Percentiles rank a stretch among this genome's conserved stretches.
Conservation (phyloP, 2,329 filamentous ascomycete genomes). For the Ceratocystis destructans region DNA sequence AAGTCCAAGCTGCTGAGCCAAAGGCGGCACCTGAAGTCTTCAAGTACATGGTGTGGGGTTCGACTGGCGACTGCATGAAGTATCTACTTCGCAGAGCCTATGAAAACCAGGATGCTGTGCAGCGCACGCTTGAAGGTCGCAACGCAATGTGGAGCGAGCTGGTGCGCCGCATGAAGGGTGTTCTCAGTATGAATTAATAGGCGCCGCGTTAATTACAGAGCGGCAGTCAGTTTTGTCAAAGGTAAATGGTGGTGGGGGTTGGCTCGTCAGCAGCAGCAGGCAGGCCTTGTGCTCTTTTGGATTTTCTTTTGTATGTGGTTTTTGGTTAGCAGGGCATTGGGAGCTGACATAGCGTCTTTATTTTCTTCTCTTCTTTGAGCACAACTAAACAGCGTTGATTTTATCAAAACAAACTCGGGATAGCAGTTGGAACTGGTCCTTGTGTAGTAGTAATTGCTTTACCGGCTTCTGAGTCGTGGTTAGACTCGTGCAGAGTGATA, state of each 20-base stretch:
- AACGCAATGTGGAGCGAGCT: slow-evolving; percentile 51
- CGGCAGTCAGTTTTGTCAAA: not conserved
- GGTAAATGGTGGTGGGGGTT: not conserved
- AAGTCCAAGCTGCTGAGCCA: slow-evolving; percentile 8
- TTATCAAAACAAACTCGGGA: not conserved
- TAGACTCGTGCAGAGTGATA: not conserved
- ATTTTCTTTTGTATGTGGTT: not conserved
- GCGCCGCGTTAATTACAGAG: slow-evolving; percentile 14
- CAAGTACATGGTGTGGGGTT: slow-evolving; percentile 59
- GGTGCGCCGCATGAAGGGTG: slow-evolving; percentile 37
- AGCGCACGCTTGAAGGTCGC: slow-evolving; percentile 46
- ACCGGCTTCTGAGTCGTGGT: not conserved
- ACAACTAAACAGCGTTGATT: not conserved
- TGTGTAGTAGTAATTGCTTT: not conserved
- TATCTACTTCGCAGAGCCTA: slow-evolving; percentile 51
- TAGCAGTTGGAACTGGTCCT: not conserved
- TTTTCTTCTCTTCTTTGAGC: not conserved
- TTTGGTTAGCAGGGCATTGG: not conserved
- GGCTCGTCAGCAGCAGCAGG: not conserved
- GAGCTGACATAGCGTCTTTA: not conserved
- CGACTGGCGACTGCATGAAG: slow-evolving; percentile 69
- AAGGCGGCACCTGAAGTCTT: slow-evolving; percentile 32
- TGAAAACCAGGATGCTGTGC: slow-evolving; percentile 60
- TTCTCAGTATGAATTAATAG: slow-evolving; percentile 28
- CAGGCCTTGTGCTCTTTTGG: not conserved